A percentile compares a stretch with the other conserved stretches of the same genome.
phyloP scores from a whole-genome alignment of 2,329 filamentous ascomycete species.

The Spiromastix sp. region DNA sequence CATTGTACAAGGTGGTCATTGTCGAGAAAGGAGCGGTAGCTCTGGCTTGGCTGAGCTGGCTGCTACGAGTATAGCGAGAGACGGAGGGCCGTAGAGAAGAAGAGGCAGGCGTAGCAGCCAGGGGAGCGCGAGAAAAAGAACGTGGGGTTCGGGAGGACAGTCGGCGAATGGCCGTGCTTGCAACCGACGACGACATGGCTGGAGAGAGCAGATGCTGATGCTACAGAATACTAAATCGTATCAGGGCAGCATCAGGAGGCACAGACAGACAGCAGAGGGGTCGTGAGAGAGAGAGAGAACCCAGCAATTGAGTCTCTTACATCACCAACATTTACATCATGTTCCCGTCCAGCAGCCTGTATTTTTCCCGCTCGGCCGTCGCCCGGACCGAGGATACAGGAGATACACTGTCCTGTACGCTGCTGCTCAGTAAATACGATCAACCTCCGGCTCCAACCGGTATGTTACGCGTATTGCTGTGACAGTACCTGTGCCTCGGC shows the following conservation, averaged over 20 bases:
- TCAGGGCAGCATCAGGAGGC: not conserved
- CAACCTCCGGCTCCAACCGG: too few species aligned
- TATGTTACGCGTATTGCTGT: too few species aligned
- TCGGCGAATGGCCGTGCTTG: conserved; percentile 30
- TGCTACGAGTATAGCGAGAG: conserved; percentile 22
- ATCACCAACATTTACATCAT: too few species aligned
- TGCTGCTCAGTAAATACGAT: too few species aligned
- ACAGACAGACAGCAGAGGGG: not conserved
- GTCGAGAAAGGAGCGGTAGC: conserved; percentile 31
- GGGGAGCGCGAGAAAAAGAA: conserved; percentile 32
- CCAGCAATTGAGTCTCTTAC: too few species aligned
- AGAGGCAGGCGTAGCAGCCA: conserved; percentile 26
- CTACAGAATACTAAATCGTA: conserved; percentile 2
- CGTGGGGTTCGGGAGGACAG: conserved; percentile 31
- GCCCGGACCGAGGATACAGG: too few species aligned
- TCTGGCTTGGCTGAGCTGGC: conserved; percentile 13
- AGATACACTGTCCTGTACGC: too few species aligned
- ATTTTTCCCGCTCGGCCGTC: too few species aligned
- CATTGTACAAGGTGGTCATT: conserved; percentile 30
- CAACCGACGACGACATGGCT: conserved; percentile 27
- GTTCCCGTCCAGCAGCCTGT: too few species aligned
- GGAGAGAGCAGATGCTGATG: not conserved
- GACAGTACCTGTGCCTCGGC: too few species aligned
- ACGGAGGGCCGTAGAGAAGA: conserved; percentile 21
- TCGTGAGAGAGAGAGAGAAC: not conserved